Evolutionary conservation across 2,329 filamentous ascomycete species (phyloP).

Genomic region (Alternaria sp.): DNA sequence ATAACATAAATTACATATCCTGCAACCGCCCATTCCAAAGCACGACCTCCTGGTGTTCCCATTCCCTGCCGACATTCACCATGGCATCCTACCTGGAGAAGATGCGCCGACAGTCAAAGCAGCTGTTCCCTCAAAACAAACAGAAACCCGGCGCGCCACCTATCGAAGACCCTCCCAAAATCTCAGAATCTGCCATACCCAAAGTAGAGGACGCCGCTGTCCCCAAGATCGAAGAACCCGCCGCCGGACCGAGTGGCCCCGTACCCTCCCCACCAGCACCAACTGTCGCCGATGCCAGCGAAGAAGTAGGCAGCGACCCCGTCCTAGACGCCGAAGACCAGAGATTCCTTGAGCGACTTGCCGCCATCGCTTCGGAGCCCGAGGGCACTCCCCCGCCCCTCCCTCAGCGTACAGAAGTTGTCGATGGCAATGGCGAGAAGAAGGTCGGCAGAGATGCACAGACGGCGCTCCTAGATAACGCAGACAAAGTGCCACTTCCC

Average conservation of each 20-base stretch:
- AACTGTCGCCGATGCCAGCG: slow-evolving; percentile 34
- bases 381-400: slow-evolving; percentile 54
- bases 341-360: slow-evolving; percentile 63
- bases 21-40: neutral
- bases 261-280: slow-evolving; percentile 30
- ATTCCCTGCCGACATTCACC: neutral
- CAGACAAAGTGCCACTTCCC: slow-evolving; percentile 61
- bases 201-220: slow-evolving; percentile 19
- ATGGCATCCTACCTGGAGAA: slow-evolving; percentile 49
- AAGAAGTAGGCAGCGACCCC: slow-evolving; percentile 46
- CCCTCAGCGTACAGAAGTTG: slow-evolving; percentile 45
- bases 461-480: slow-evolving; percentile 55
- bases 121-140: slow-evolving; percentile 29
- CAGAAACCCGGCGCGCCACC: slow-evolving; percentile 21
- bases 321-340: slow-evolving; percentile 70
- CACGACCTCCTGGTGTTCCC: neutral
- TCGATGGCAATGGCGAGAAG: slow-evolving; percentile 46
- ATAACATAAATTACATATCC: neutral
- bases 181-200: slow-evolving; percentile 16
- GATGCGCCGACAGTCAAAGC: slow-evolving; percentile 45
- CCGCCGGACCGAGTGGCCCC: slow-evolving; percentile 35
- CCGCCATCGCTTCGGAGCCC: slow-evolving; percentile 54
- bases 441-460: slow-evolving; percentile 56
- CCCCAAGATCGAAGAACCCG: slow-evolving; percentile 22
- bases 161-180: slow-evolving; percentile 23